phyloP scores from a whole-genome alignment of 345 rosid genomes.

The Odontarrhena argentea region DNA sequence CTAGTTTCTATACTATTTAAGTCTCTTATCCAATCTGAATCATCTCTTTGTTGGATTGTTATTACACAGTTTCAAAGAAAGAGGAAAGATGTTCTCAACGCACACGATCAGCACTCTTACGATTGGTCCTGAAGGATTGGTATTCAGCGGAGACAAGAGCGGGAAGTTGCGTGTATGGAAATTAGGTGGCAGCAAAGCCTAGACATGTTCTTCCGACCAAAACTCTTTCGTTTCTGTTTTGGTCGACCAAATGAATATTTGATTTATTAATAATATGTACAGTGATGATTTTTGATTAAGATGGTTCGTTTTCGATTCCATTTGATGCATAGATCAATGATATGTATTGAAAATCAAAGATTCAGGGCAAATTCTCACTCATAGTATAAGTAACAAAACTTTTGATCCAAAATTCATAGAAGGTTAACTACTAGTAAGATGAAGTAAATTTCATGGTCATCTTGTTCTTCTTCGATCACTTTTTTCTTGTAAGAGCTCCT shows the following conservation, averaged over 20 bases:
- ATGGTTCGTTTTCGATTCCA: too few relatives aligned
- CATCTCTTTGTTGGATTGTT: not conserved
- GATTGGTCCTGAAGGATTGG: constrained; percentile 38
- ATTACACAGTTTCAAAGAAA: constrained; percentile 17
- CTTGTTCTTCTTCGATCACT: too few relatives aligned
- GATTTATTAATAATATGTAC: not conserved
- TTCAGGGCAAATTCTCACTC: too few relatives aligned
- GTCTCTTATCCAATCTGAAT: not conserved
- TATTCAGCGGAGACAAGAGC: constrained; percentile 48
- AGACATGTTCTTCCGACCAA: not conserved
- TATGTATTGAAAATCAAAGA: too few relatives aligned
- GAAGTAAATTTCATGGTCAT: too few relatives aligned
- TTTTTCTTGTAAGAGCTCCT: constrained; percentile 13
- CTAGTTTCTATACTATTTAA: not conserved
- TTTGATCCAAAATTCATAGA: too few relatives aligned
- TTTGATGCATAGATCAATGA: too few relatives aligned
- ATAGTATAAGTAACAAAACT: too few relatives aligned
- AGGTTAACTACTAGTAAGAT: too few relatives aligned
- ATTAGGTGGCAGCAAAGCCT: not conserved
- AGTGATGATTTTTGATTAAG: not conserved
- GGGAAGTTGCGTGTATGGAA: constrained; percentile 29
- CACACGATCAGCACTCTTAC: constrained; percentile 37
- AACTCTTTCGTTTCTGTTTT: not conserved
- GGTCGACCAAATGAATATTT: not conserved
- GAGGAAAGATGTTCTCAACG: constrained; percentile 48